Percentiles rank a stretch among this genome's conserved stretches.
phyloP scores from a whole-genome alignment of 331 rosid species.

The Dryas integrifolia region DNA sequence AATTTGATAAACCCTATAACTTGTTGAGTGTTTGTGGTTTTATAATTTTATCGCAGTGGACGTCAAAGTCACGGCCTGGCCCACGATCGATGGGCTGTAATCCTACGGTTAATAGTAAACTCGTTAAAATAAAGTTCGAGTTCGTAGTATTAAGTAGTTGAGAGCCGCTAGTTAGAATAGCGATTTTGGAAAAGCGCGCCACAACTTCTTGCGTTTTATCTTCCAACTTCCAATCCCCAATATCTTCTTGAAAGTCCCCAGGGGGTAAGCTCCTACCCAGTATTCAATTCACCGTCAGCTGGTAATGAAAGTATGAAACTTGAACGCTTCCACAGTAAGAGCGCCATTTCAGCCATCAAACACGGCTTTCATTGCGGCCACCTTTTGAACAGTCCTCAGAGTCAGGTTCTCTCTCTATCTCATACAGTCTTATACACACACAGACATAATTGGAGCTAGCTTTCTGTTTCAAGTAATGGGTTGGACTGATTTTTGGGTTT shows the following conservation, averaged over 20 bases:
- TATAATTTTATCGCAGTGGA: too few species aligned
- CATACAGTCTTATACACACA: not conserved
- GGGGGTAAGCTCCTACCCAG: too few species aligned
- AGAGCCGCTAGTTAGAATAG: too few species aligned
- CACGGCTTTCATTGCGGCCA: slow-evolving; percentile 30
- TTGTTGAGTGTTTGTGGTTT: too few species aligned
- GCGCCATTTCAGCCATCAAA: slow-evolving; percentile 31
- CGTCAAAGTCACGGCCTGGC: too few species aligned
- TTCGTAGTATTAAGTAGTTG: too few species aligned
- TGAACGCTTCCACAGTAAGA: slow-evolving; percentile 25
- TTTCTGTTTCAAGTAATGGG: not conserved
- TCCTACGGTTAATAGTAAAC: too few species aligned
- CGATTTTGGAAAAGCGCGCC: not conserved
- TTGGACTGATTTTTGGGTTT: not conserved
- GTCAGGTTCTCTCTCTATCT: slow-evolving; percentile 27
- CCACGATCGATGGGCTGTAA: too few species aligned
- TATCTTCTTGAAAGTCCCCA: too few species aligned
- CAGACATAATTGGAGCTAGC: not conserved
- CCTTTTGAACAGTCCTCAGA: slow-evolving; percentile 25
- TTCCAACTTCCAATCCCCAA: not conserved
- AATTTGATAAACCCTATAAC: not conserved
- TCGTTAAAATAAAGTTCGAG: too few species aligned
- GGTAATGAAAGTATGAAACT: slow-evolving; percentile 26
- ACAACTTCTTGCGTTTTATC: not conserved
- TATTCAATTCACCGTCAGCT: too few species aligned